Percentiles rank a stretch among this genome's conserved stretches.
phyloP scores from a whole-genome alignment of 192 early-diverging fungal genomes.

The Umbelopsis sp. region DNA sequence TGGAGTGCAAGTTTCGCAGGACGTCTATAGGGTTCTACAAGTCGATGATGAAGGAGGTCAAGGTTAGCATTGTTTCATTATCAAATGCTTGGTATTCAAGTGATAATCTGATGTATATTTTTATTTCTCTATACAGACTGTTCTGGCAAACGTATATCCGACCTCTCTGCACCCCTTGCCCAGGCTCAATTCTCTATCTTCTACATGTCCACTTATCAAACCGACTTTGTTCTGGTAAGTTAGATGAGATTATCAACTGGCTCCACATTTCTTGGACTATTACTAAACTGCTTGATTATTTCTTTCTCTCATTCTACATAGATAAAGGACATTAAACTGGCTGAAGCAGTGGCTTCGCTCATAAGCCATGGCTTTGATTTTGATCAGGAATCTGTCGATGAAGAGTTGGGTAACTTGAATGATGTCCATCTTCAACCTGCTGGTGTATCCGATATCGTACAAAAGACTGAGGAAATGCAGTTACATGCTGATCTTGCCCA shows the following conservation, averaged over 20 bases:
- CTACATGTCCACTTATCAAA: constrained; percentile 76
- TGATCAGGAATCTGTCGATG: constrained; percentile 39
- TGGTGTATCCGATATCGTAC: background rate
- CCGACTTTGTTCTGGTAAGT: constrained; percentile 71
- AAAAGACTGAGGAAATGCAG: background rate
- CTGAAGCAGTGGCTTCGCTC: constrained; percentile 54
- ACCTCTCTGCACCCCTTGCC: constrained; percentile 58
- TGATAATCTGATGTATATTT: too few species aligned
- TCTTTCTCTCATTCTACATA: constrained; percentile 14
- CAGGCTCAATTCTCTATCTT: constrained; percentile 69
- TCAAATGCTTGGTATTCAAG: background rate
- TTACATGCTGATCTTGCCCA: constrained; percentile 18
- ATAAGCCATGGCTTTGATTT: constrained; percentile 45
- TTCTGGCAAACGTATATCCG: constrained; percentile 57
- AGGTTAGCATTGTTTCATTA: constrained; percentile 26
- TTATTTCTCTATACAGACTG: constrained; percentile 18
- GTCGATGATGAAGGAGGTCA: constrained; percentile 61
- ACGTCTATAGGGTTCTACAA: constrained; percentile 66
- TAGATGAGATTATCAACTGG: background rate
- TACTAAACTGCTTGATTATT: background rate
- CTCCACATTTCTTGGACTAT: background rate
- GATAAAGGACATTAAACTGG: constrained; percentile 63
- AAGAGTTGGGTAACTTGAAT: constrained; percentile 21
- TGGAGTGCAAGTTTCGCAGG: constrained; percentile 51
- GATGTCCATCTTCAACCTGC: constrained; percentile 17